Percentiles rank a stretch among this genome's conserved stretches.
Evolutionary conservation across 225 moss, liverwort and hornwort species (phyloP).

Genomic region (Marchantia polymorpha): DNA sequence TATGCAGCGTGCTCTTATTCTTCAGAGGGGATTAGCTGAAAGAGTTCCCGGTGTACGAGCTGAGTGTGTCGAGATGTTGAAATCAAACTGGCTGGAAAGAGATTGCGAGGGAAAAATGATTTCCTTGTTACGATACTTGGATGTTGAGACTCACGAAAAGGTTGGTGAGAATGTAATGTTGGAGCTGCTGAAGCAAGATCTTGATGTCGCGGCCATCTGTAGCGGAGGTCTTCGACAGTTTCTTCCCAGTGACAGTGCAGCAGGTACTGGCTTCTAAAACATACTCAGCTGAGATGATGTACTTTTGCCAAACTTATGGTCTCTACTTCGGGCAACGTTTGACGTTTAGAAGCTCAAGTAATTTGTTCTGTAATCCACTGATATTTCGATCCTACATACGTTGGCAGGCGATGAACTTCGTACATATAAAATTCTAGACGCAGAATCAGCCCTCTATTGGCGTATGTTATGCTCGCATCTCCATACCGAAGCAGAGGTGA

Average conservation of each 20-base stretch:
- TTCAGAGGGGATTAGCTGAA: slow-evolving; percentile 83
- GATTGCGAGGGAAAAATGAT: slow-evolving; percentile 77
- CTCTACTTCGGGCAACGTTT: not conserved
- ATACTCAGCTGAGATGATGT: not conserved
- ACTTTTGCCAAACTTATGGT: not conserved
- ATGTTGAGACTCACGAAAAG: slow-evolving; percentile 94
- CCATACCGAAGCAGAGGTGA: slow-evolving; percentile 73
- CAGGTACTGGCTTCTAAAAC: slow-evolving; percentile 21
- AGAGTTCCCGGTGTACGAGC: slow-evolving; percentile 69
- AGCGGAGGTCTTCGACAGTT: slow-evolving; percentile 74
- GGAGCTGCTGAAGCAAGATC: slow-evolving; percentile 61
- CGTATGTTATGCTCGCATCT: slow-evolving; percentile 62
- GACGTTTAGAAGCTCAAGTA: not conserved
- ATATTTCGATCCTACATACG: not conserved
- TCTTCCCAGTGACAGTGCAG: slow-evolving; percentile 34
- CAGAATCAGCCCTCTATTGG: slow-evolving; percentile 92
- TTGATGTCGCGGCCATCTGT: slow-evolving; percentile 47
- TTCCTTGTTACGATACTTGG: slow-evolving; percentile 67
- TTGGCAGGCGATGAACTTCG: slow-evolving; percentile 47
- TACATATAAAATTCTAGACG: slow-evolving; percentile 55
- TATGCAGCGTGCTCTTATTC: slow-evolving; percentile 74
- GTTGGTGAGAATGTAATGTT: slow-evolving; percentile 72
- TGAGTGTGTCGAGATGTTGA: slow-evolving; percentile 72
- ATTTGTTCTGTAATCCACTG: not conserved
- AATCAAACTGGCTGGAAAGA: slow-evolving; percentile 64